A percentile compares a stretch with the other conserved stretches of the same genome.
phyloP scores from a whole-genome alignment of 176 grass and related monocot genomes.

The Saccharum officinarum region DNA sequence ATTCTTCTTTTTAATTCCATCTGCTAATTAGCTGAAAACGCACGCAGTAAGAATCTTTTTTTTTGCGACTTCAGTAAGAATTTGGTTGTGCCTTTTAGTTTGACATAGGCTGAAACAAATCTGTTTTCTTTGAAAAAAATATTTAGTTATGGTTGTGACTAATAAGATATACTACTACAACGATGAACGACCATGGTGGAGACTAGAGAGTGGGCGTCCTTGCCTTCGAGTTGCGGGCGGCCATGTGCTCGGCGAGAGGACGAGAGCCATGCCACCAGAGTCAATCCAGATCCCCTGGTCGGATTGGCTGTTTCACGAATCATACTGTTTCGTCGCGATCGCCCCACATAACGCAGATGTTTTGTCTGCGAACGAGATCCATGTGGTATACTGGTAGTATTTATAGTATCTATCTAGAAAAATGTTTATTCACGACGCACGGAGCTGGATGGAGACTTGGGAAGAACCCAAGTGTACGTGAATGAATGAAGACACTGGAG shows the following conservation, averaged over 20 bases:
- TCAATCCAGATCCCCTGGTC: neutral
- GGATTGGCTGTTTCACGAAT: neutral
- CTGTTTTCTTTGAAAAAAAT: too few relatives aligned
- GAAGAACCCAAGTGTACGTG: neutral
- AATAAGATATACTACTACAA: too few relatives aligned
- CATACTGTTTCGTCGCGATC: conserved; percentile 27
- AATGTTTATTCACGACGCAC: conserved; percentile 9
- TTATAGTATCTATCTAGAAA: neutral
- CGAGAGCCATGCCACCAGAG: neutral
- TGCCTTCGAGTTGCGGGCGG: too few relatives aligned
- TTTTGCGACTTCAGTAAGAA: too few relatives aligned
- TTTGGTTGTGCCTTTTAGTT: neutral
- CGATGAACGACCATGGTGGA: too few relatives aligned
- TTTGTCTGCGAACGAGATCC: neutral
- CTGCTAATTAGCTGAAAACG: too few relatives aligned
- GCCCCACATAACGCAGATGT: conserved; percentile 14
- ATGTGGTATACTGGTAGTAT: neutral
- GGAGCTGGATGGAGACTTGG: conserved; percentile 12
- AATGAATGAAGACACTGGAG: neutral
- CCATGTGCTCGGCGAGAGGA: neutral
- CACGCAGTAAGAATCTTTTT: too few relatives aligned
- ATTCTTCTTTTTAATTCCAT: too few relatives aligned
- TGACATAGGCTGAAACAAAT: neutral
- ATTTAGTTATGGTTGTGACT: too few relatives aligned
- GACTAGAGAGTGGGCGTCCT: too few relatives aligned